A percentile compares a stretch with the other conserved stretches of the same genome.
Evolutionary conservation across 2,329 filamentous ascomycete genomes (phyloP).

Genomic region (Thyridium curvatum): DNA sequence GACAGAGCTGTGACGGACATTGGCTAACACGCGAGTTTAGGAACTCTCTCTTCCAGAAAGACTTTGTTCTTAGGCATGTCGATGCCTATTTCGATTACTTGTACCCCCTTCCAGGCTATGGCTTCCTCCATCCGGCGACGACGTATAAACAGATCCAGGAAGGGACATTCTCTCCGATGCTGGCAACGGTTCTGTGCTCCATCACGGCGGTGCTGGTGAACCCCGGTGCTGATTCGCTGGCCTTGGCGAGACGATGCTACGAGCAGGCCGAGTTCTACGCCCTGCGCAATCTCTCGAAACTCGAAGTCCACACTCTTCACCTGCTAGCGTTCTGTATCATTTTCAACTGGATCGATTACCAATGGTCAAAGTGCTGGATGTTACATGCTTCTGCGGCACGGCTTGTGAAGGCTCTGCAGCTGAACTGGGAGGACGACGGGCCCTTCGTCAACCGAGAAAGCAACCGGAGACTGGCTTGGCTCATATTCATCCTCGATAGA

Average conservation of each 20-base stretch:
- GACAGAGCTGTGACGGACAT: not conserved
- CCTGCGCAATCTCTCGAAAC: conserved; percentile 21
- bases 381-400: conserved; percentile 28
- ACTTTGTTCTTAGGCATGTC: conserved; percentile 27
- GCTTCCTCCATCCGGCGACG: conserved; percentile 27
- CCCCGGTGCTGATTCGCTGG: conserved; percentile 21
- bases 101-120: conserved; percentile 30
- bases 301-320: conserved; percentile 18
- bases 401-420: conserved; percentile 28
- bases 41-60: conserved; percentile 23
- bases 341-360: conserved; percentile 27
- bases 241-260: conserved; percentile 29
- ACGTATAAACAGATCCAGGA: conserved; percentile 28
- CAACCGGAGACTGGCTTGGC: conserved; percentile 29
- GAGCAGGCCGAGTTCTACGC: conserved; percentile 31
- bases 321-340: conserved; percentile 10
- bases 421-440: conserved; percentile 29
- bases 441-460: conserved; percentile 28
- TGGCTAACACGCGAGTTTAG: conserved; percentile 7
- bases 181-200: conserved; percentile 31
- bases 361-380: conserved; percentile 32
- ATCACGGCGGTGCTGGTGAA: conserved; percentile 28
- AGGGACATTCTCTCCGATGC: conserved; percentile 23
- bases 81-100: conserved; percentile 31
- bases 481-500: conserved; percentile 29